A percentile compares a stretch with the other conserved stretches of the same genome.
Evolutionary conservation across 495 filamentous ascomycete species (phyloP).

Genomic region (Hypoxylon rickii): DNA sequence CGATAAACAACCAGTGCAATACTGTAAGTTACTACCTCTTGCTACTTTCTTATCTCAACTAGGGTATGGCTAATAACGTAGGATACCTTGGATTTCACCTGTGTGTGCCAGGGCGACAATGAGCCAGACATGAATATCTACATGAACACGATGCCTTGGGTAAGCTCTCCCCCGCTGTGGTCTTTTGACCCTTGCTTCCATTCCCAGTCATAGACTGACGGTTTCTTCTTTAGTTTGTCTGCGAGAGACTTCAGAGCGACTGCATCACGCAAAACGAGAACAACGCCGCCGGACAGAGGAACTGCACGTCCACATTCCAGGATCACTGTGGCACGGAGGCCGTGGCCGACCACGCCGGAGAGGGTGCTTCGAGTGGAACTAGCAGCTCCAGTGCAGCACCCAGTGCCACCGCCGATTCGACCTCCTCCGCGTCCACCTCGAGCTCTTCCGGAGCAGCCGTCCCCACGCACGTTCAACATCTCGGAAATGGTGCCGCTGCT

Average conservation of each 20-base stretch:
- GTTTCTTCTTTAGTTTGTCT: slow-evolving; percentile 39
- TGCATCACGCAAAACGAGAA: slow-evolving; percentile 39
- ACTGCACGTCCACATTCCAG: slow-evolving; percentile 37
- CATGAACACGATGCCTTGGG: slow-evolving; percentile 42
- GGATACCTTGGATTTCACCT: slow-evolving; percentile 39
- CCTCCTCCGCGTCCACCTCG: slow-evolving; percentile 17
- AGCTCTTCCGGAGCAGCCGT: slow-evolving; percentile 37
- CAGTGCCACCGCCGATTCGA: slow-evolving; percentile 22
- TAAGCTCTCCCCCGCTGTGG: slow-evolving; percentile 10
- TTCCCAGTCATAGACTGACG: slow-evolving; percentile 4
- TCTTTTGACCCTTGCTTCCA: not conserved
- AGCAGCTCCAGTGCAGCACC: slow-evolving; percentile 27
- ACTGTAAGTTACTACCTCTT: slow-evolving; percentile 29
- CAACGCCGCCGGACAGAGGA: slow-evolving; percentile 41
- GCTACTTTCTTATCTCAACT: not conserved
- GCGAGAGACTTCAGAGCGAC: slow-evolving; percentile 38
- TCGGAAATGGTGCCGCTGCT: slow-evolving; percentile 44
- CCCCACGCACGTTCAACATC: slow-evolving; percentile 37
- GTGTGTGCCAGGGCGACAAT: slow-evolving; percentile 39
- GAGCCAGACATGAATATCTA: slow-evolving; percentile 44
- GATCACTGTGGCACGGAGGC: slow-evolving; percentile 43
- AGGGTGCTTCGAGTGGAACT: slow-evolving; percentile 28
- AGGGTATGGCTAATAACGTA: slow-evolving; percentile 10
- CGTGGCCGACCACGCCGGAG: slow-evolving; percentile 40
- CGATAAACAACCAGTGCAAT: slow-evolving; percentile 37